Evolutionary conservation across 805 yeast species (phyloP).

Genomic region (Sugiyamaella marilandica): DNA sequence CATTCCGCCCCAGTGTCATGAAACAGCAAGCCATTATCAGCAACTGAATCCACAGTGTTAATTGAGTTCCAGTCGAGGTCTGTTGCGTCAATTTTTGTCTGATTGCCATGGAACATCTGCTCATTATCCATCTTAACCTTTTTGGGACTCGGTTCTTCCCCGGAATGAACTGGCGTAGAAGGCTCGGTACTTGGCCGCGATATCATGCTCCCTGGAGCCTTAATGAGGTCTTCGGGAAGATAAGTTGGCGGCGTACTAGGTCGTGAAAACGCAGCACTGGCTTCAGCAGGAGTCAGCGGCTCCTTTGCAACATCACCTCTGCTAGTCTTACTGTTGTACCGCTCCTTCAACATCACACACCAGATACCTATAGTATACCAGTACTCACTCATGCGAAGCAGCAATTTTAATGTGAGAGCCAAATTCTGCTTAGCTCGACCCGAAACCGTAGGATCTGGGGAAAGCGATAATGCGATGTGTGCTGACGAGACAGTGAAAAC

Average conservation of each 20-base stretch:
- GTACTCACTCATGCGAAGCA: constrained; percentile 31
- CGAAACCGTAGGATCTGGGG: constrained; percentile 26
- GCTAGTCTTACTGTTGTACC: constrained; percentile 20
- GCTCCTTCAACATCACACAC: constrained; percentile 32
- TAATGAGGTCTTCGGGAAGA: constrained; percentile 16
- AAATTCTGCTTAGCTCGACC: constrained; percentile 31
- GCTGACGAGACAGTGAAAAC: constrained; percentile 33
- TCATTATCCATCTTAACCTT: background rate
- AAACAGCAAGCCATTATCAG: background rate
- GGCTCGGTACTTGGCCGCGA: background rate
- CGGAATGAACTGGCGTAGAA: background rate
- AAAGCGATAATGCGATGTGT: constrained; percentile 32
- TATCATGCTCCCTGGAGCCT: background rate
- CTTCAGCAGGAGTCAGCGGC: background rate
- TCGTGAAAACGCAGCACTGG: constrained; percentile 7
- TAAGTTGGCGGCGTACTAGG: constrained; percentile 17
- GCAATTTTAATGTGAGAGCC: constrained; percentile 29
- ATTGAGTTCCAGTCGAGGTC: background rate
- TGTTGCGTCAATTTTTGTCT: background rate
- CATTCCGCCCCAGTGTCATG: constrained; percentile 13
- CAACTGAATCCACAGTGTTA: background rate
- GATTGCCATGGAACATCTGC: background rate
- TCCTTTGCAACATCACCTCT: background rate
- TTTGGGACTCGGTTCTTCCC: background rate
- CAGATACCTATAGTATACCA: constrained; percentile 35